Evolutionary conservation across 1,284 basidiomycete species (phyloP).

Genomic region (Clitocybe nebularis): DNA sequence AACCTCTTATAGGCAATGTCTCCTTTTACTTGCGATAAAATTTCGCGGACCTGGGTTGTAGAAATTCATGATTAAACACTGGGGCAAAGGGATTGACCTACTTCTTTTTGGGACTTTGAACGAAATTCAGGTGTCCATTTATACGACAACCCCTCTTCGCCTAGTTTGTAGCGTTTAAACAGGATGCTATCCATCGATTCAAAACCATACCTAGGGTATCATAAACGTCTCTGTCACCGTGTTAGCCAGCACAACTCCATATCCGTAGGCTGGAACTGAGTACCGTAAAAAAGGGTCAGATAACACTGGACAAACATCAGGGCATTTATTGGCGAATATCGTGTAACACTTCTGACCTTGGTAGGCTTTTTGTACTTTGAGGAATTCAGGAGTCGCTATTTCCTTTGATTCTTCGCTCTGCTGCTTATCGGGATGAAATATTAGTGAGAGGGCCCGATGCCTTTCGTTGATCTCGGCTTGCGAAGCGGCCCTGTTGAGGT

Average conservation of each 20-base stretch:
- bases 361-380: constrained; percentile 77
- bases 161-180: too few species aligned
- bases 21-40: constrained; percentile 39
- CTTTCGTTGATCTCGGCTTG: constrained; percentile 69
- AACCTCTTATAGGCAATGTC: constrained; percentile 41
- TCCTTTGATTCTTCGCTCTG: constrained; percentile 52
- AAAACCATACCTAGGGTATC: constrained; percentile 69
- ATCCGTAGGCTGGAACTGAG: constrained; percentile 16
- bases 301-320: constrained; percentile 65
- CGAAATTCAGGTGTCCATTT: constrained; percentile 39
- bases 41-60: constrained; percentile 36
- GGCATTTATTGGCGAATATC: too few species aligned
- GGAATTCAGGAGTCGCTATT: constrained; percentile 62
- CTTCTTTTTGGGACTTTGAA: constrained; percentile 50
- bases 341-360: constrained; percentile 64
- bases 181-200: too few species aligned
- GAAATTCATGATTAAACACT: neutral
- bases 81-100: constrained; percentile 25
- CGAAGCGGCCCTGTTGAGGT: constrained; percentile 61
- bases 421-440: constrained; percentile 87
- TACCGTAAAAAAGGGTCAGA: constrained; percentile 73
- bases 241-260: constrained; percentile 1
- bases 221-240: constrained; percentile 54
- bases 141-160: constrained; percentile 47
- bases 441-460: constrained; percentile 66